phyloP scores from a whole-genome alignment of 1,284 basidiomycete species.

The Anthracocystis panici-leucophaei region DNA sequence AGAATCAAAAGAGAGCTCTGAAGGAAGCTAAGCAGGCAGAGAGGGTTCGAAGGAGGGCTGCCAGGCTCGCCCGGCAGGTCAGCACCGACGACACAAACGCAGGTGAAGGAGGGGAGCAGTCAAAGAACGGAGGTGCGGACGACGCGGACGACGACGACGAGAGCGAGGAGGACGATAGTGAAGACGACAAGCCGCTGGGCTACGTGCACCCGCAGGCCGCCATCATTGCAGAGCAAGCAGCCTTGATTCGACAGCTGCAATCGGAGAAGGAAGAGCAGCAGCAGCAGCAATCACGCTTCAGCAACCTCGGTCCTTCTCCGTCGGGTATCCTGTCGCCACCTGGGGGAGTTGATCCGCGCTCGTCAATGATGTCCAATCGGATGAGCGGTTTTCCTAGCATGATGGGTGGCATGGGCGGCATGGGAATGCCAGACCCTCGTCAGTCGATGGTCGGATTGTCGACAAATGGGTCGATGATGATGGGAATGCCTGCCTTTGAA shows the following conservation, averaged over 20 bases:
- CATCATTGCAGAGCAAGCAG: conserved; percentile 67
- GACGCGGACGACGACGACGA: conserved; percentile 1
- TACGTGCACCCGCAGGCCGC: conserved; percentile 64
- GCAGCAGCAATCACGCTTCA: conserved; percentile 12
- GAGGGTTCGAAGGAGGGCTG: conserved; percentile 30
- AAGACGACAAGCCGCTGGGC: conserved; percentile 62
- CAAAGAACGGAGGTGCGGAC: conserved; percentile 23
- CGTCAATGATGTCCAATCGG: conserved; percentile 29
- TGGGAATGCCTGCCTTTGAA: conserved; percentile 35
- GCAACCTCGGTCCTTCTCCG: conserved; percentile 9
- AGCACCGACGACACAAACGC: conserved; percentile 11
- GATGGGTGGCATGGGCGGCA: conserved; percentile 23
- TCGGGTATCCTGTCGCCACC: conserved; percentile 32
- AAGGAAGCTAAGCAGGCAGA: conserved; percentile 37
- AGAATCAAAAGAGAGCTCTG: conserved; percentile 36
- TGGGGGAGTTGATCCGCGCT: conserved; percentile 17
- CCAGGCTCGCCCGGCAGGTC: conserved; percentile 24
- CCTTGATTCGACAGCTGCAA: conserved; percentile 60
- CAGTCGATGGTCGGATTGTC: conserved; percentile 37
- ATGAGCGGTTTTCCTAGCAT: conserved; percentile 38
- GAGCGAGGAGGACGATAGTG: conserved; percentile 44
- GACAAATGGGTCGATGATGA: conserved; percentile 26
- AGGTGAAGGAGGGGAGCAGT: conserved; percentile 9
- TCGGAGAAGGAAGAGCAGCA: conserved; percentile 50
- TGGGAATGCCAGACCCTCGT: conserved; percentile 28